Conservation (phyloP, 257 asterid genomes). For the Ligustrum vulgare region DNA sequence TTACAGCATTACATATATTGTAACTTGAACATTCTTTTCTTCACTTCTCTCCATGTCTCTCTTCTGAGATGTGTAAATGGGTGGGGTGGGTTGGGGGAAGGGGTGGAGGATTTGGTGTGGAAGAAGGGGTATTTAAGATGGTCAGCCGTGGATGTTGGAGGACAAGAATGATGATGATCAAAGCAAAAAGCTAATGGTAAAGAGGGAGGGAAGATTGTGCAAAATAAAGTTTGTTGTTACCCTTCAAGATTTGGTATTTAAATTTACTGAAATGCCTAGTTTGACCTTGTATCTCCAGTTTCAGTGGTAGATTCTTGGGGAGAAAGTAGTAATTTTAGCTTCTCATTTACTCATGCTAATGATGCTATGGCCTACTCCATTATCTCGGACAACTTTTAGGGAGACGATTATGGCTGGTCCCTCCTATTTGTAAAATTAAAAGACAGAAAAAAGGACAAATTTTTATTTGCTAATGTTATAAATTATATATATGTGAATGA, state of each 20-base stretch:
- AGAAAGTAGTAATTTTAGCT: conserved; percentile 30
- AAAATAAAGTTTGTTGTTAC: conserved; percentile 63
- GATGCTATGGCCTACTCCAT: conserved; percentile 32
- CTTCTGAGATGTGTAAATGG: conserved; percentile 19
- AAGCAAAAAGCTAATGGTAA: conserved; percentile 50
- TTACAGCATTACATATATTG: not conserved
- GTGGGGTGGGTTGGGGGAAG: not conserved
- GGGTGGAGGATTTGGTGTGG: conserved; percentile 29
- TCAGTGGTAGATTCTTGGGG: conserved; percentile 21
- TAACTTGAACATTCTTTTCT: not conserved
- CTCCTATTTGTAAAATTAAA: conserved; percentile 14
- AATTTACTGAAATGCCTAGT: conserved; percentile 28
- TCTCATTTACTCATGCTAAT: conserved; percentile 15
- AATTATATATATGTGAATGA: no score
- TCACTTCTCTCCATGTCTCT: conserved; percentile 16
- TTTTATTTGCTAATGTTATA: no score
- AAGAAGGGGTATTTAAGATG: conserved; percentile 52
- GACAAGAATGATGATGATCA: conserved; percentile 57
- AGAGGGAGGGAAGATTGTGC: conserved; percentile 71
- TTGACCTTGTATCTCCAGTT: conserved; percentile 17
- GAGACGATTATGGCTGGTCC: conserved; percentile 42
- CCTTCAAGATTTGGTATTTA: conserved; percentile 23
- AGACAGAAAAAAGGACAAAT: no score
- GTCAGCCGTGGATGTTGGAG: conserved; percentile 56
- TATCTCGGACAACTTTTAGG: conserved; percentile 35